phyloP scores from a whole-genome alignment of 441 rosid species.

The Jatropha multifida region DNA sequence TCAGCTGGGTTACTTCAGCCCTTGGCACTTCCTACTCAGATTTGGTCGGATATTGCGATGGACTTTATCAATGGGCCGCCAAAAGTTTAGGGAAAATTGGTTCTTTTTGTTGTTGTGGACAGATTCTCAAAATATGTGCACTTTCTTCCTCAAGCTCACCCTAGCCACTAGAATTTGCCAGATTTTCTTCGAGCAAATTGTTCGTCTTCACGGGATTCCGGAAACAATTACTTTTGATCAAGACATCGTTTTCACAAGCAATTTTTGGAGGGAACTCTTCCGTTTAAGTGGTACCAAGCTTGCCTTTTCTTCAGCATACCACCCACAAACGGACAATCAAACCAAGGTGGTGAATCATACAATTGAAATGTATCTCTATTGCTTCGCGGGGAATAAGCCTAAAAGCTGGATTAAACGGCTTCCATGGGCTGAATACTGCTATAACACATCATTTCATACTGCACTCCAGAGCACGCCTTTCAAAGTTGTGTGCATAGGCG shows the following conservation, averaged over 20 bases:
- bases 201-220: neutral
- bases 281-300: neutral
- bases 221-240: neutral
- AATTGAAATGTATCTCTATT: neutral
- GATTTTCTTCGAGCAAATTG: neutral
- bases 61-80: neutral
- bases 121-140: neutral
- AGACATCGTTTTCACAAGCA: neutral
- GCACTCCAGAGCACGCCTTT: too few relatives aligned
- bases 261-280: neutral
- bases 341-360: neutral
- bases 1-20: neutral
- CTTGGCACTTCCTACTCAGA: neutral
- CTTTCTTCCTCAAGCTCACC: neutral
- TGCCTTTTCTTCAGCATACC: neutral
- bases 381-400: too few relatives aligned
- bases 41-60: neutral
- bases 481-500: too few relatives aligned
- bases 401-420: too few relatives aligned
- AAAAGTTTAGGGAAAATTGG: neutral
- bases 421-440: too few relatives aligned
- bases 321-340: conserved; percentile 1
- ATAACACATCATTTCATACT: too few relatives aligned
- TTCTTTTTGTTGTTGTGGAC: neutral
- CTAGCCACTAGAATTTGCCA: neutral